Base-by-base conservation (phyloP, 2,329 filamentous ascomycete species). In the Achaetomium macrosporum region DNA sequence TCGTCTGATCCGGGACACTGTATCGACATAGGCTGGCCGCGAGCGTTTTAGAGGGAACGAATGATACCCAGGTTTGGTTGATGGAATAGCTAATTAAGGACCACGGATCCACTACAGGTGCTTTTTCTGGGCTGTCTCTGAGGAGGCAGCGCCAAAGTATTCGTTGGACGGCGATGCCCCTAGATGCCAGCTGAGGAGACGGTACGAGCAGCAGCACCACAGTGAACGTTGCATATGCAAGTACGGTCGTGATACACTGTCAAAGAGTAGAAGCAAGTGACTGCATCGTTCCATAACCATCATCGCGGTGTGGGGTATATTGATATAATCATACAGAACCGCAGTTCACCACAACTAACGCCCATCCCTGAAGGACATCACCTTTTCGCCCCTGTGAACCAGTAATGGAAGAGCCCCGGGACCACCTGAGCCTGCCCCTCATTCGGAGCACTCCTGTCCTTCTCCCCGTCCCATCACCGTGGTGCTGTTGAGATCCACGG, bases 301-400 rank as follows among this genome's bases (percentile, higher is more conserved):
- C 39, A 45, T 58, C 57, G 61, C 61, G 57, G 51, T 59, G 61
- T 58, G 64, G 69, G 71, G 71, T 73, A 70, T 73, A 72, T 67
- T 61, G 37, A 51, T 47, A 37, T 25, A 25, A 25, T 53, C 9
- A 64, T 61, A 50, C 53, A 48, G 51, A 58, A 63, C 54, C 59
- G 54, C 64, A 64, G 60, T 73, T 73, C 72, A 73, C 71, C 71
- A 73, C 70, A 73, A 71, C 68, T 68, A 74, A 71, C 68, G 64
- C 67, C 66, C 19, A 20, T 30, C 33, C 37, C 45, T 11, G 20
- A 10, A n/a, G n/a, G 11, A 40, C 35, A 16, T 33, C 39, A 36
- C 36, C 41, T 15, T 39, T 56, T 45, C 30, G 17, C 17, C 25
- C 9, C 25, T 25, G 25, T 25, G 25, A 25, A 7, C 40, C 42